These are phyloP conservation scores for Cubamyces lactineus DNA, from an alignment of 768 basidiomycete species.

Conservation along the genomic window DNA sequence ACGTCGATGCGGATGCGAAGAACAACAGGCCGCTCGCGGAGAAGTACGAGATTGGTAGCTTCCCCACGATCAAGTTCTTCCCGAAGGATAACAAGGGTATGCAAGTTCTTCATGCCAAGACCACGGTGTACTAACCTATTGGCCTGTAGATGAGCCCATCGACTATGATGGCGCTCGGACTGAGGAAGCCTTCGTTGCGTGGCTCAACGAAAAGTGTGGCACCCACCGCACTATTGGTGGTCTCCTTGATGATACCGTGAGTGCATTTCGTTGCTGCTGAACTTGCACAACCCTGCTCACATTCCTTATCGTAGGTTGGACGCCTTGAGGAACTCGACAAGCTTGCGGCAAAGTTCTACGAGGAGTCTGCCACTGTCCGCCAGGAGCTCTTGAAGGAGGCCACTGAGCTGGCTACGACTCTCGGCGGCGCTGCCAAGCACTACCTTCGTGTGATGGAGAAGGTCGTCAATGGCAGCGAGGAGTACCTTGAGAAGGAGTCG, in stretches of 20 bases:
- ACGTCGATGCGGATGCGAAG: conserved; percentile 87
- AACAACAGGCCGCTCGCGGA: conserved; percentile 71
- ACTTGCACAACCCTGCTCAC: background rate
- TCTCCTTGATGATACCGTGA: conserved; percentile 69
- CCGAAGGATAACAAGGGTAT: conserved; percentile 60
- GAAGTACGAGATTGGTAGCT: conserved; percentile 76
- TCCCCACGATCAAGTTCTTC: conserved; percentile 97
- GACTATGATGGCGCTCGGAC: conserved; percentile 72
- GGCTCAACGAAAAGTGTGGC: conserved; percentile 86
- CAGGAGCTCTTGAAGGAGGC: conserved; percentile 71
- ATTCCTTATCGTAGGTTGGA: conserved; percentile 62
- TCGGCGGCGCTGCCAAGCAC: conserved; percentile 63
- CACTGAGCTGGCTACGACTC: conserved; percentile 48
- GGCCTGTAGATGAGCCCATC: conserved; percentile 45
- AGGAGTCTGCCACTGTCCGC: conserved; percentile 57
- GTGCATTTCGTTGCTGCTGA: conserved; percentile 21
- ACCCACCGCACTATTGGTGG: conserved; percentile 84
- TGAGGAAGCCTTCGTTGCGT: conserved; percentile 76
- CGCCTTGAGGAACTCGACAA: conserved; percentile 76
- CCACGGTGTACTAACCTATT: background rate
- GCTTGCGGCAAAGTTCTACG: conserved; percentile 76
- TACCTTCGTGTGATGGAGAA: conserved; percentile 94
- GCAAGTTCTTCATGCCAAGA: background rate
- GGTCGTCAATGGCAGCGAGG: conserved; percentile 66
- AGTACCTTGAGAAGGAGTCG: conserved; percentile 84